Evolutionary conservation across 192 early-diverging fungal genomes (phyloP).

Genomic region (Rhizoclosmatium sp.): DNA sequence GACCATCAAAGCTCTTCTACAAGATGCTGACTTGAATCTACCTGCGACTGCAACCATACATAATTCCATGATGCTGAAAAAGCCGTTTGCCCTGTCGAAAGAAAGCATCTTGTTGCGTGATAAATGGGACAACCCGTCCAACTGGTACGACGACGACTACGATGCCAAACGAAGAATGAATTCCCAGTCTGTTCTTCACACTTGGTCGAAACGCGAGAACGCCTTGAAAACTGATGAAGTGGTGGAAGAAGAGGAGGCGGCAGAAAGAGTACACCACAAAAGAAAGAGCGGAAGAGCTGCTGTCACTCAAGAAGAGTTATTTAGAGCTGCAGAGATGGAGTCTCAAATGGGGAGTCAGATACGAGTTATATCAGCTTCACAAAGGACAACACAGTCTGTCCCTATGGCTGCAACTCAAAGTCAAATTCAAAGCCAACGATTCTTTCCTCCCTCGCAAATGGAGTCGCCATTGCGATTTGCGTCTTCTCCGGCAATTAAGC

Average conservation of each 20-base stretch:
- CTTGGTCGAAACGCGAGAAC: slow-evolving; percentile 7
- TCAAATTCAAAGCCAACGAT: too few species aligned
- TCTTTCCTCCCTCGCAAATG: too few species aligned
- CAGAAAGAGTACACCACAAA: not conserved
- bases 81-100: slow-evolving; percentile 3
- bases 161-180: slow-evolving; percentile 11
- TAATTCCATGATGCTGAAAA: slow-evolving; percentile 7
- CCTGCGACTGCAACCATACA: slow-evolving; percentile 4
- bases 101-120: slow-evolving; percentile 20
- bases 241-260: not conserved
- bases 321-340: not conserved
- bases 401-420: not conserved
- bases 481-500: too few species aligned
- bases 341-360: not conserved
- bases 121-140: slow-evolving; percentile 16
- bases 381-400: not conserved
- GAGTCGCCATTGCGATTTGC: too few species aligned
- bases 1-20: slow-evolving; percentile 12
- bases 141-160: slow-evolving; percentile 20
- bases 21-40: slow-evolving; percentile 20
- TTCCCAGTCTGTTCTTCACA: not conserved
- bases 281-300: slow-evolving; percentile 6
- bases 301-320: not conserved
- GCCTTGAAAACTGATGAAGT: not conserved
- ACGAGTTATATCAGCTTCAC: not conserved